Percentiles rank a stretch among this genome's conserved stretches.
Conservation (phyloP, 2,329 filamentous ascomycete genomes). For the Xylariaceae sp. region DNA sequence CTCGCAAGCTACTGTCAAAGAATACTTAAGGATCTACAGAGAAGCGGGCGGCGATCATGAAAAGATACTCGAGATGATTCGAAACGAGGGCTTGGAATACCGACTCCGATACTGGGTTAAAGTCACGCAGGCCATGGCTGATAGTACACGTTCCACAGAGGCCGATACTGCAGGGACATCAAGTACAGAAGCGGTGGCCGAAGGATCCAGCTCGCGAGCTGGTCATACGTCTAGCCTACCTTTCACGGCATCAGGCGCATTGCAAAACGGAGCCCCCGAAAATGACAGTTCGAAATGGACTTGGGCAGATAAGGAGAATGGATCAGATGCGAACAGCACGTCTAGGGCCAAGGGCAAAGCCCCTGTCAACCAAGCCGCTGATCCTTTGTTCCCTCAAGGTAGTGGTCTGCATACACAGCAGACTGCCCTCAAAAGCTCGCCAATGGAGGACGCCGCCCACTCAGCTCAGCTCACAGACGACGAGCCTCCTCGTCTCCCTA, state of each 20-base stretch:
- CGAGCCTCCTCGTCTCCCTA: constrained; percentile 1
- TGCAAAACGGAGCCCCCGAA: constrained; percentile 1
- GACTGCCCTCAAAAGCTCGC: not conserved
- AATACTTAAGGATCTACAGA: constrained; percentile 52
- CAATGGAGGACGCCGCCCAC: not conserved
- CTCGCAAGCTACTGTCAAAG: not conserved
- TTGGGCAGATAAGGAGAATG: constrained; percentile 23
- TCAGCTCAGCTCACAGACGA: not conserved
- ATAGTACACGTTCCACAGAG: no score
- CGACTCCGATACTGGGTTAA: constrained; percentile 57
- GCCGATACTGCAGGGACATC: not conserved
- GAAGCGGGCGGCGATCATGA: constrained; percentile 56
- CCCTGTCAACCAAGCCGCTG: constrained; percentile 4
- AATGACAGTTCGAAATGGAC: constrained; percentile 26
- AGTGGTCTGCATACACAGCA: no score
- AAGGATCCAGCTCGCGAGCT: not conserved
- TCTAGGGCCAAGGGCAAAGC: constrained; percentile 18
- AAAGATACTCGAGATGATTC: constrained; percentile 56
- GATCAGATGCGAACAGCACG: constrained; percentile 7
- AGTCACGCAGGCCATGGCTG: constrained; percentile 36
- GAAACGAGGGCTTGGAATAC: constrained; percentile 54
- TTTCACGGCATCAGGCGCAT: no score
- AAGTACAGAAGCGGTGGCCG: constrained; percentile 1
- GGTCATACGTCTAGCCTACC: no score
- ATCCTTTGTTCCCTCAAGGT: not conserved